Base-by-base conservation (phyloP, 208 protist species). In the Phytomonas francai region DNA sequence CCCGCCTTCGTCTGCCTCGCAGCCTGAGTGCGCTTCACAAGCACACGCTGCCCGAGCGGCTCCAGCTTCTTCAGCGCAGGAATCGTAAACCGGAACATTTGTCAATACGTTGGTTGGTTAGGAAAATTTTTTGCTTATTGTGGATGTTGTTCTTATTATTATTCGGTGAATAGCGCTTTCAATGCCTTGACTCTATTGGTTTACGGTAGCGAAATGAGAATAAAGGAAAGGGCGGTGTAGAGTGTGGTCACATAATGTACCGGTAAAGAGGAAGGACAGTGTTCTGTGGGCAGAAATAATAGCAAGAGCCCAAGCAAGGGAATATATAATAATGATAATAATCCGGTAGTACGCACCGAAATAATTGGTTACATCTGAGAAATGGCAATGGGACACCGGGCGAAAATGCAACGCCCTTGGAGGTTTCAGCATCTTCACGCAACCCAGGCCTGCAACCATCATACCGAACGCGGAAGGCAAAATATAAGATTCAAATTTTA, bases 1-100 rank as follows among this genome's bases (percentile, higher is more conserved):
- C 92, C 92, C n/a, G 92, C 88, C 88, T 94, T 91, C 59, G 91
- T 97, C 81, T 95, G 85, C 83, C 91, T 93, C 62, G 87, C 88
- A n/a, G 91, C 80, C 79, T 89, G 75, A 32, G 75, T 88, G 77
- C 91, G 87, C 76, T 81, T 87, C 76, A 97, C 83, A 73, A 97
- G 81, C 73, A 97, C 91, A 71, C 89, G 91, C 81, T 91, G 73
- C 78, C 89, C 89, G 57, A 97, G 84, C 61, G 91, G 91, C 80
- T 91, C 82, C 65, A 97, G 87, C 84, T 83, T 93, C 88, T 92
- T 93, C 71, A 92, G 82, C 11, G 73, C 78, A 59, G 81, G 73
- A 49, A 65, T 67, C 27, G 87, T 93, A 63, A 83, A 79, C 69
- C 89, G 89, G 74, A 97, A 85, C 89, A 95, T 97, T 32, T 7